Evolutionary conservation across 1,284 basidiomycete species (phyloP), one percentile per base, ranked within the genome.

Genomic region (Somion occarium): DNA sequence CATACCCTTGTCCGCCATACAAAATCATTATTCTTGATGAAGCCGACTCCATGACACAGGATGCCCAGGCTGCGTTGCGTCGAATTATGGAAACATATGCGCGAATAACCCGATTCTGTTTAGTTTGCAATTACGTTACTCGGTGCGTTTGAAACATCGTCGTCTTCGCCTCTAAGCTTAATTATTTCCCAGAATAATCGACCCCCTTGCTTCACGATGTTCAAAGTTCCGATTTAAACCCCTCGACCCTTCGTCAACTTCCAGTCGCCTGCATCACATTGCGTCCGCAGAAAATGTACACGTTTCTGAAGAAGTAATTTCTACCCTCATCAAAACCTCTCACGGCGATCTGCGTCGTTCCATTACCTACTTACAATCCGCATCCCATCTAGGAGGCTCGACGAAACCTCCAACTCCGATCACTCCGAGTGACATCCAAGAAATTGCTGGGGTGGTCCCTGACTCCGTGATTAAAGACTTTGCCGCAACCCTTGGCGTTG

Each of bases 1-100:
- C 73, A 49, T 98, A 97, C 64, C 95, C 96, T 23, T 98, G 92
- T 64, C 97, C 97, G 26, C 96, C 97, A 0, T 99, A 93, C 76
- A 99, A 99, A 70, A 97, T 99, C 61, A 90, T 99, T 66, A 98
- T 99, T 56, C 81, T 99, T 18, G 97, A 99, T 64, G 97, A 99
- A 72, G 97, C 97, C 37, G 97, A 99, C 67, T 96, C 93, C 12
- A 99, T 99, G 96, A 99, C 96, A 5, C 97, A 99, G 70, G 96
- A 99, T 66, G 96, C 96, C 1, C 96, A 99, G 70, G 93, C 88
- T 44, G 96, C 96, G 0, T 73, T 99, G 41, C 80, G 96, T 46
- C 82, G 97, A 20, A 99, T 99, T 64, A 99, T 99, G 97, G 97
- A 99, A 72, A 95, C 87, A 34, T 95, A 99, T 64, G 93, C 93